Evolutionary conservation across 2,329 filamentous ascomycete species (phyloP).

Genomic region (Ceratocystis huliohia): DNA sequence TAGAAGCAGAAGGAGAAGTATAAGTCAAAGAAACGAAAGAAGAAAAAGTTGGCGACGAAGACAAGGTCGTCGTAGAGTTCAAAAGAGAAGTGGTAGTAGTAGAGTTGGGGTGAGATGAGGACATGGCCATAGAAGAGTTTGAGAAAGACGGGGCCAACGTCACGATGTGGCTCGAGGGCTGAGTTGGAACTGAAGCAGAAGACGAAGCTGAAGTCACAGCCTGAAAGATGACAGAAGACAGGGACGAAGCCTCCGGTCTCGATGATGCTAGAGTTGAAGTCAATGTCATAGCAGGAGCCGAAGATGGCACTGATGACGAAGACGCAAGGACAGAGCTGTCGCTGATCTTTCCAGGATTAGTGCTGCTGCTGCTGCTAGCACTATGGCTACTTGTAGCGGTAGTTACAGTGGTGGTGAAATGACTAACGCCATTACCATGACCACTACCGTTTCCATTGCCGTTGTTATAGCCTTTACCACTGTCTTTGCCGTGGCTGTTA

Average conservation of each 20-base stretch:
- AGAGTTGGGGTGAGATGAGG: neutral
- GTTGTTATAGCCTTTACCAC: neutral
- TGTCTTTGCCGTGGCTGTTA: neutral
- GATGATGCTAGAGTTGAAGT: neutral
- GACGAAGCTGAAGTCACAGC: neutral
- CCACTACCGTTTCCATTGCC: neutral
- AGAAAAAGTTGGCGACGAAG: neutral
- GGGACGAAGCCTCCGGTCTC: neutral
- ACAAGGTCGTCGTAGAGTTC: neutral
- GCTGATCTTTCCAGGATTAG: neutral
- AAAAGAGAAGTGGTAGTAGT: neutral
- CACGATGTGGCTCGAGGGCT: neutral
- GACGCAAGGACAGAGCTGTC: neutral
- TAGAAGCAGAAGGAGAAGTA: neutral
- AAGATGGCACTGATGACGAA: slow-evolving; percentile 1
- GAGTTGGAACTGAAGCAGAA: neutral
- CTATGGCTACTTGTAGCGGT: neutral
- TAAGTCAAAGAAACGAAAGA: neutral
- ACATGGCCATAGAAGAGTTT: neutral
- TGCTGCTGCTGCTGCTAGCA: neutral
- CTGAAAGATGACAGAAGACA: neutral
- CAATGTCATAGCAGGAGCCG: neutral
- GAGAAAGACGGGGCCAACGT: slow-evolving; percentile 4
- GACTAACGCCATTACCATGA: neutral
- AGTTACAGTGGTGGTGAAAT: neutral